A percentile compares a stretch with the other conserved stretches of the same genome.
Conservation (phyloP, 768 basidiomycete genomes). For the Phanerodontia chrysosporium region DNA sequence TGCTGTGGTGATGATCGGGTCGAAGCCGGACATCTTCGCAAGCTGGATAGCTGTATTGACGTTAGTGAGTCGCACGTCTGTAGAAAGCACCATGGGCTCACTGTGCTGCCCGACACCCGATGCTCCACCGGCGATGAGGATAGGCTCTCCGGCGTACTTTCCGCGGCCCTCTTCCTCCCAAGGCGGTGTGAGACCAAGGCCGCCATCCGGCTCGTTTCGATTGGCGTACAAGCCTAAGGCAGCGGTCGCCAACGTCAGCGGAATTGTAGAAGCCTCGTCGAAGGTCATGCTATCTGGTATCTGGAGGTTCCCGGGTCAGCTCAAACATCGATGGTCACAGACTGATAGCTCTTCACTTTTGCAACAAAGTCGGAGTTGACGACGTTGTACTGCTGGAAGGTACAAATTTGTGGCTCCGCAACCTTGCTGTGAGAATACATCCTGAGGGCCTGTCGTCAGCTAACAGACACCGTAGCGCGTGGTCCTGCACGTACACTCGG, state of each 20-base stretch:
- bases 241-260: slow-evolving; percentile 25
- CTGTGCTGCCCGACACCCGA: slow-evolving; percentile 24
- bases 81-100: slow-evolving; percentile 3
- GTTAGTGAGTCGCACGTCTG: neutral
- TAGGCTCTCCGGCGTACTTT: slow-evolving; percentile 26
- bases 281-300: slow-evolving; percentile 25
- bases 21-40: slow-evolving; percentile 17
- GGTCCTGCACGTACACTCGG: slow-evolving; percentile 27
- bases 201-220: slow-evolving; percentile 2
- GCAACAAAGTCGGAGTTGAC: slow-evolving; percentile 20
- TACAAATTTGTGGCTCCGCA: neutral
- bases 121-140: slow-evolving; percentile 24
- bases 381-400: slow-evolving; percentile 23
- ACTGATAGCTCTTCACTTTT: slow-evolving; percentile 9
- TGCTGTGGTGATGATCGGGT: slow-evolving; percentile 22
- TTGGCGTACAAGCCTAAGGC: slow-evolving; percentile 21
- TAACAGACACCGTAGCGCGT: neutral
- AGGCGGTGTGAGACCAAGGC: slow-evolving; percentile 23
- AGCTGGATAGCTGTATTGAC: slow-evolving; percentile 16
- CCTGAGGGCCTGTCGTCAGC: neutral
- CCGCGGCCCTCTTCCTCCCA: slow-evolving; percentile 21
- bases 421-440: neutral
- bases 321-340: too few species aligned
- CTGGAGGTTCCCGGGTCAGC: neutral
- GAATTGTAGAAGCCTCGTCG: slow-evolving; percentile 27